Evolutionary conservation across 1,284 basidiomycete genomes (phyloP), one percentile per base, ranked within the genome.

Genomic region (Ceratobasidium sp.): DNA sequence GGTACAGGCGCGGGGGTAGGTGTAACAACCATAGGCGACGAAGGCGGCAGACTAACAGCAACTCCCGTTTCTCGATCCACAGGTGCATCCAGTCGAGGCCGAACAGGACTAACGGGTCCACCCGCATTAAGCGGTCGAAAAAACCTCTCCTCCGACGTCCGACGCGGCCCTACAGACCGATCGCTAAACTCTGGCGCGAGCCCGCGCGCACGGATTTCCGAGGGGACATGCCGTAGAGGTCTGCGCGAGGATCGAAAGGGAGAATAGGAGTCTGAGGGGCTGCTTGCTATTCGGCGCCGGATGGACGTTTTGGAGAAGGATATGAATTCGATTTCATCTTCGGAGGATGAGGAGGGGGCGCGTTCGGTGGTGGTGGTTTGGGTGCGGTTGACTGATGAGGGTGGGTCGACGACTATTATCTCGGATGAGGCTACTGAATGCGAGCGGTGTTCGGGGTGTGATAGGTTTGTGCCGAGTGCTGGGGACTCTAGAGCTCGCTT

Each of bases 171-270:
- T 33, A 33, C 12, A 26, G 59, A 38, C 9, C 59, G 13, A 33
- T 61, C 59, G 15, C 59, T 33, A 38, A 61, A 61, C 33, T 61
- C 59, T 26, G 59, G 59, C 33, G 59, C 59, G 28, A 61, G 33
- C 6, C 28, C 28, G 12, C 59, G 23, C 59, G 1, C 12, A 17
- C 59, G 59, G 15, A 61, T 26, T 28, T 61, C 59, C 33, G 59
- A 61, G 26, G 59, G 59, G 59, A 61, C 28, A 17, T 28, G 59
- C 2, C 59, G 59, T 33, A 26, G 40, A 10, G 54, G 54, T 13
- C 13, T 50, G 10, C 48, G 48, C 48, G 48, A 50, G 48, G 48
- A 50, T 23, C 26, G 56, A 57, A 57, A 57, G 3, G 28, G 28
- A n/a, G 3, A 10, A 15, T 57, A 57, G 3, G 10, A 40, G 38